These are phyloP conservation scores for Brettanomyces nanus DNA, from an alignment of 805 yeast genomes.

Conservation along the genomic window DNA sequence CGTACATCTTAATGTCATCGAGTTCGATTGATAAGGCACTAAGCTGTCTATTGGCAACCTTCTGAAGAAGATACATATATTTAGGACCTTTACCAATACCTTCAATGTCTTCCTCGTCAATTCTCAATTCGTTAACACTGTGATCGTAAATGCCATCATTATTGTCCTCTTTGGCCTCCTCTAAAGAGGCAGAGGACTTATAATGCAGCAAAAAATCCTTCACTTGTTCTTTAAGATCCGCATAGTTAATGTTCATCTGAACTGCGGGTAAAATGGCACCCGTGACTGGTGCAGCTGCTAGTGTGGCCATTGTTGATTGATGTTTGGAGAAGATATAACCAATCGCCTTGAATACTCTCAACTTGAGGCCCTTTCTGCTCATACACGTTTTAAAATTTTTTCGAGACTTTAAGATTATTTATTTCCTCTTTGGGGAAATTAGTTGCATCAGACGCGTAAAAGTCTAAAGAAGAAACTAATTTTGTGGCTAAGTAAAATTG, in stretches of 20 bases:
- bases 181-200: slow-evolving; percentile 32
- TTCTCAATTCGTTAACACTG: slow-evolving; percentile 22
- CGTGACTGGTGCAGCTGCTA: slow-evolving; percentile 13
- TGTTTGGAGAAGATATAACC: no score
- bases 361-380: no score
- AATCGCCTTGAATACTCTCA: no score
- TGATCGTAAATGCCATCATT: slow-evolving; percentile 29
- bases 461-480: no score
- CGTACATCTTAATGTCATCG: slow-evolving; percentile 74
- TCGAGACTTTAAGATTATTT: no score
- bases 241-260: slow-evolving; percentile 45
- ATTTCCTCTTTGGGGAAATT: neutral
- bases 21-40: slow-evolving; percentile 65
- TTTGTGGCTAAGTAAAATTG: no score
- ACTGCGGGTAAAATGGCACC: slow-evolving; percentile 20
- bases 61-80: slow-evolving; percentile 66
- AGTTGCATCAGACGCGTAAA: no score
- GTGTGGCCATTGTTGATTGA: slow-evolving; percentile 18
- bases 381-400: no score
- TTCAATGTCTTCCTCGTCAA: slow-evolving; percentile 16
- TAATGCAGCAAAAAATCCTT: slow-evolving; percentile 62
- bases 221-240: slow-evolving; percentile 47
- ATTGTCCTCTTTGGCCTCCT: slow-evolving; percentile 11
- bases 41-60: slow-evolving; percentile 75
- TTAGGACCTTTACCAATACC: slow-evolving; percentile 45